These are phyloP conservation scores for Geopyxis carbonaria DNA, from an alignment of 495 filamentous ascomycete species.

Conservation along the genomic window DNA sequence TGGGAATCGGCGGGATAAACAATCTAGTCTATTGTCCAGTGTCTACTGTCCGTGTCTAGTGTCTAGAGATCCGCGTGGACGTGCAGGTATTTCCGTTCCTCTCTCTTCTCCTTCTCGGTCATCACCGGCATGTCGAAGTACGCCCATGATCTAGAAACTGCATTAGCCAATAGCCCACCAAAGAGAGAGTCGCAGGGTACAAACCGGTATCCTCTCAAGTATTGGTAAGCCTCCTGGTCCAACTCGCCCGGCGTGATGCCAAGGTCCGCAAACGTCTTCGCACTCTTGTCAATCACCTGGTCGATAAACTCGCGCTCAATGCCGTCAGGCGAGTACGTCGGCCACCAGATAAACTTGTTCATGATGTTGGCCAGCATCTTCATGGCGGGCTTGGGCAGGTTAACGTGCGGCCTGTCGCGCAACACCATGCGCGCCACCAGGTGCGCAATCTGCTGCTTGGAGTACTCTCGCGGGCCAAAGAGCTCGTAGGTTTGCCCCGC, in stretches of 20 bases:
- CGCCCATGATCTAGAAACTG: conserved; percentile 28
- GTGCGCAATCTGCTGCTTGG: conserved; percentile 66
- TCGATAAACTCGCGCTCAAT: conserved; percentile 89
- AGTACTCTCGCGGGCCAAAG: conserved; percentile 85
- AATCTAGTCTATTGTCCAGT: too few relatives aligned
- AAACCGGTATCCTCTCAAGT: conserved; percentile 47
- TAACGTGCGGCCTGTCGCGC: conserved; percentile 79
- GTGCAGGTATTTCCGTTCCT: conserved; percentile 93
- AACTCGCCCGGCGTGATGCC: conserved; percentile 74
- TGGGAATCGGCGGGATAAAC: neutral
- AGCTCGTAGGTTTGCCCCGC: conserved; percentile 86
- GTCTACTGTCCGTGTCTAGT: too few relatives aligned
- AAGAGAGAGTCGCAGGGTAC: conserved; percentile 20
- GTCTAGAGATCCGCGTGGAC: conserved; percentile 71
- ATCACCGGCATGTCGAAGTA: conserved; percentile 87
- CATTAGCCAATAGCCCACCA: conserved; percentile 4
- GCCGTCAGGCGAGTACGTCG: conserved; percentile 62
- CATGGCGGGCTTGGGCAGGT: conserved; percentile 63
- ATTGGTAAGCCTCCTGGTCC: conserved; percentile 69
- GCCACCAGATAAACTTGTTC: conserved; percentile 79
- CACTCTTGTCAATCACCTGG: conserved; percentile 73
- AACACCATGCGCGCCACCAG: conserved; percentile 82
- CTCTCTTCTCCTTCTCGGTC: conserved; percentile 81
- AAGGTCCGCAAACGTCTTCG: conserved; percentile 92
- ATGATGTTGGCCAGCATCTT: conserved; percentile 54